Evolutionary conservation across 495 filamentous ascomycete genomes (phyloP).

Genomic region (Neurospora sp.): DNA sequence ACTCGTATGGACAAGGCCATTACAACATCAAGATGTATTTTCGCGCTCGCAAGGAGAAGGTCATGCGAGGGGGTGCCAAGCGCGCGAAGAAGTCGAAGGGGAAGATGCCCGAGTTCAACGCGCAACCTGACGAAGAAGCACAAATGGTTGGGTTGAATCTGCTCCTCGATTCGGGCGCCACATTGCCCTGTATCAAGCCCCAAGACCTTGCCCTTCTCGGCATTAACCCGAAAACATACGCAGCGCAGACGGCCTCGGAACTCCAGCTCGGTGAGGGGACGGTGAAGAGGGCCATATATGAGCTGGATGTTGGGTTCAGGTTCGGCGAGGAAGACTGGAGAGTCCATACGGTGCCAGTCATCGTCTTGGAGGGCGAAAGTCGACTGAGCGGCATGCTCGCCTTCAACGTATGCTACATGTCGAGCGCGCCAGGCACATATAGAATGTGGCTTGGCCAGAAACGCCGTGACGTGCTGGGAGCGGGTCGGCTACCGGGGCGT

Average conservation of each 20-base stretch:
- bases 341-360: conserved; percentile 16
- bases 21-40: conserved; percentile 19
- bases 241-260: conserved; percentile 23
- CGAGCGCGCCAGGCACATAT: conserved; percentile 27
- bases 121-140: not conserved
- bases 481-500: conserved; percentile 29
- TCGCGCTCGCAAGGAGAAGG: conserved; percentile 9
- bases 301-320: conserved; percentile 28
- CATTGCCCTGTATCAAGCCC: conserved; percentile 25
- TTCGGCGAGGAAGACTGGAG: conserved; percentile 6
- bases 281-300: conserved; percentile 20
- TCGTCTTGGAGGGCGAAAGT: conserved; percentile 10
- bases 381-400: conserved; percentile 36
- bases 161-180: conserved; percentile 38
- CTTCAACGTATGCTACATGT: conserved; percentile 30
- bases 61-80: not conserved
- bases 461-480: conserved; percentile 34
- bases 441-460: conserved; percentile 32
- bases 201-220: conserved; percentile 25
- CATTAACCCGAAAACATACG: conserved; percentile 24
- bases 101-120: not conserved
- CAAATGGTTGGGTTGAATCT: conserved; percentile 12
- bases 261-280: conserved; percentile 10
- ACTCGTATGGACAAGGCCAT: conserved; percentile 14
- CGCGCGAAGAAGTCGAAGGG: not conserved